These are phyloP conservation scores for Ramaria rubella DNA, from an alignment of 768 basidiomycete species.

Conservation along the genomic window DNA sequence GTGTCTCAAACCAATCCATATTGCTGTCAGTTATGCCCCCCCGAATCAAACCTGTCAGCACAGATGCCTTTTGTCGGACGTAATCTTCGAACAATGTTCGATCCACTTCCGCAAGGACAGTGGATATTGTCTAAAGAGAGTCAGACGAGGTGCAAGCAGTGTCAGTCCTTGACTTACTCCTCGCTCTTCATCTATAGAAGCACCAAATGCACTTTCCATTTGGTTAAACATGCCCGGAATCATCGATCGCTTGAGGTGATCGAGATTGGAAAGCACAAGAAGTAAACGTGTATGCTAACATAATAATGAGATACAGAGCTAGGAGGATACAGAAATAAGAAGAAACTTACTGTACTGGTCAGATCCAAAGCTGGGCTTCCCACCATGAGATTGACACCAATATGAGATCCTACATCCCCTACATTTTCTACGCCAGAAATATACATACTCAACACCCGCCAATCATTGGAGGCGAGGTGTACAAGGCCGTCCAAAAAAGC, in stretches of 20 bases:
- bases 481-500: slow-evolving; percentile 83
- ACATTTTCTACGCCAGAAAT: slow-evolving; percentile 19
- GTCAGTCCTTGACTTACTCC: slow-evolving; percentile 37
- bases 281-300: slow-evolving; percentile 77
- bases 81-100: slow-evolving; percentile 85
- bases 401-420: slow-evolving; percentile 23
- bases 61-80: slow-evolving; percentile 71
- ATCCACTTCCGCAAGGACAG: slow-evolving; percentile 78
- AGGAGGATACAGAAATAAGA: slow-evolving; percentile 4
- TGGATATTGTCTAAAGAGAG: slow-evolving; percentile 53
- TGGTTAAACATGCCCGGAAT: slow-evolving; percentile 78
- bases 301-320: not conserved
- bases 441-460: slow-evolving; percentile 38
- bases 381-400: slow-evolving; percentile 32
- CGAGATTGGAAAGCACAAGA: slow-evolving; percentile 85
- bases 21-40: slow-evolving; percentile 69
- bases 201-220: slow-evolving; percentile 69
- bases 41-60: slow-evolving; percentile 59
- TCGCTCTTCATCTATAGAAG: slow-evolving; percentile 65
- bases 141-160: not conserved
- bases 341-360: slow-evolving; percentile 49
- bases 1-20: slow-evolving; percentile 94
- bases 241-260: slow-evolving; percentile 58
- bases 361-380: slow-evolving; percentile 44
- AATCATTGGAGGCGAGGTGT: slow-evolving; percentile 68